Conservation (phyloP, 176 grass and related monocot species). For the Lolium perenne region DNA sequence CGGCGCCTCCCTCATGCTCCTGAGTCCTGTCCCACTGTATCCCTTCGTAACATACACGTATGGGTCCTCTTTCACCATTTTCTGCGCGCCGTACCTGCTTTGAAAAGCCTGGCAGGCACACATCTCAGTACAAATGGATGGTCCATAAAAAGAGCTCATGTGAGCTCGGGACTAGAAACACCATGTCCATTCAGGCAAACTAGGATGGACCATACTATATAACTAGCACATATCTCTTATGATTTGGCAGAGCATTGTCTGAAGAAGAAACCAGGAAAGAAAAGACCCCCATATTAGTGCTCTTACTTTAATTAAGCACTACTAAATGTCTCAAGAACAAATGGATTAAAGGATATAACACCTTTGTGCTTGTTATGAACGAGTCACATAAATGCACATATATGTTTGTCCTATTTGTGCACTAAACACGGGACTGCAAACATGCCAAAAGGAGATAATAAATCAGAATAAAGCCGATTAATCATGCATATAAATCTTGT, state of each 20-base stretch:
- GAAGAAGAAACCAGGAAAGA: background rate
- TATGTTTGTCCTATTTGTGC: background rate
- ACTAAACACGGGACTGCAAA: background rate
- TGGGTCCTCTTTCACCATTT: no score
- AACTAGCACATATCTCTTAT: background rate
- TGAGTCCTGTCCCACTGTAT: no score
- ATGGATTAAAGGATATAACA: background rate
- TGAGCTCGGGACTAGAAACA: no score
- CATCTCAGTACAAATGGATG: no score
- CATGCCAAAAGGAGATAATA: background rate
- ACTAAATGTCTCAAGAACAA: background rate
- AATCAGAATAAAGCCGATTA: background rate
- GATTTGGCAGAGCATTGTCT: background rate
- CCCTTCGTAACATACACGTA: no score
- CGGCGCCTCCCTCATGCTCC: no score
- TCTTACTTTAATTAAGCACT: conserved; percentile 36
- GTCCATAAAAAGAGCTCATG: no score
- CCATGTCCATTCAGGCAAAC: no score
- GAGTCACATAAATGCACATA: background rate
- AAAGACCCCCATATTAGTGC: conserved; percentile 16
- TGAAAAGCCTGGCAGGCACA: no score
- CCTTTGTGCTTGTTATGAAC: background rate
- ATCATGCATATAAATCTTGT: background rate
- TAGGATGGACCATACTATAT: background rate
- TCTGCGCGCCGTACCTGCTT: no score